Conservation (phyloP, 768 basidiomycete species). For the Tephrocybe sp. region DNA sequence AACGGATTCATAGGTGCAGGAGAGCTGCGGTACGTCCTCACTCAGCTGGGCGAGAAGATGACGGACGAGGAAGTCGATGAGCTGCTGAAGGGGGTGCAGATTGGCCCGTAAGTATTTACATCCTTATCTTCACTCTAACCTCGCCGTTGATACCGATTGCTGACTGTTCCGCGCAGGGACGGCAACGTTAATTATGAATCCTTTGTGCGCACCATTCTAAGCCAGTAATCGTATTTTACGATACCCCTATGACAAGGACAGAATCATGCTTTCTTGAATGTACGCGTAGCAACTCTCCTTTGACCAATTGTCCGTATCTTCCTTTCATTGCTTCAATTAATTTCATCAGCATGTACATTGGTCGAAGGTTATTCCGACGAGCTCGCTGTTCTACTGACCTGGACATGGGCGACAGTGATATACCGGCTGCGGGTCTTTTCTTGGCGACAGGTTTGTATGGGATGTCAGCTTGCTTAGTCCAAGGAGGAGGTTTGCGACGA, state of each 20-base stretch:
- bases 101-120: slow-evolving; percentile 66
- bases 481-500: no score
- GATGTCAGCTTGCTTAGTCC: no score
- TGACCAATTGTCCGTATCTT: no score
- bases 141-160: neutral
- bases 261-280: neutral
- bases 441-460: neutral
- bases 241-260: slow-evolving; percentile 1
- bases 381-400: neutral
- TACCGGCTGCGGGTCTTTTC: no score
- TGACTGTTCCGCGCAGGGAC: slow-evolving; percentile 53
- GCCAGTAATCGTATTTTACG: slow-evolving; percentile 52
- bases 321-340: no score
- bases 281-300: no score
- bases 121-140: slow-evolving; percentile 10
- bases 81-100: slow-evolving; percentile 92
- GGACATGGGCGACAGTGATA: no score
- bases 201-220: slow-evolving; percentile 92
- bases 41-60: slow-evolving; percentile 99
- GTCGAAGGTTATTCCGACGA: neutral
- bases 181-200: slow-evolving; percentile 98
- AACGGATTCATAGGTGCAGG: slow-evolving; percentile 92
- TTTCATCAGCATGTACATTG: no score
- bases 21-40: slow-evolving; percentile 90
- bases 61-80: slow-evolving; percentile 97